Base-by-base conservation (phyloP, 2,329 filamentous ascomycete species). In the Fusarium albidum region DNA sequence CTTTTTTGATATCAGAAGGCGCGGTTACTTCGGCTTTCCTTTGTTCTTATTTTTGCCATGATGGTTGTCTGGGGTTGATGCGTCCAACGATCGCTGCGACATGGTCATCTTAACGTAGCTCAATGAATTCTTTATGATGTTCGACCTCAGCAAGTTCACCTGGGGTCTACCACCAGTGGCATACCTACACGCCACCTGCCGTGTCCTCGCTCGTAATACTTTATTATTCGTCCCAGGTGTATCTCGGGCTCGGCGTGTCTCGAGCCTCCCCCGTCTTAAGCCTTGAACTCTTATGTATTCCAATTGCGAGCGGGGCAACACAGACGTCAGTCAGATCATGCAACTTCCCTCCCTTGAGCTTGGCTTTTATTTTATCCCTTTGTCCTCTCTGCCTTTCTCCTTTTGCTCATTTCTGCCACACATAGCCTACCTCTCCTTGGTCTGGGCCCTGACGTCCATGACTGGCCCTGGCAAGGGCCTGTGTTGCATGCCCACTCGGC, bases 1-100 rank as follows among this genome's bases (percentile, higher is more conserved):
- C 69, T 69, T 69, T 68, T 69, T 70, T 72, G 63, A 74, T 71
- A 71, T 70, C 68, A 73, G 71, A 75, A 69, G 72, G 73, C 71
- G 71, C 70, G 70, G 68, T 71, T 70, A 70, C 66, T 72, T 71
- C 68, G 65, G 64, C 68, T 74, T 73, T 72, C 69, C 68, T 72
- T 71, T 74, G 68, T 73, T 71, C 65, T 70, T 73, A 61, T 71
- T 70, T 71, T 71, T 72, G 67, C 71, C 66, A 72, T 68, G 68
- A 72, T 65, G 66, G 66, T 69, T 69, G 66, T 68, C 61, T 68
- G 66, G 67, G 69, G 64, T 68, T 69, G 66, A 70, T 72, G 70
- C 68, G 66, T 72, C 66, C 63, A 68, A 73, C 68, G 69, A 71
- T 70, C 70, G 66, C 69, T 74, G 68, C 67, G 68, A 69, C 63